Conservation (phyloP, 345 rosid genomes). For the Salix exigua region DNA sequence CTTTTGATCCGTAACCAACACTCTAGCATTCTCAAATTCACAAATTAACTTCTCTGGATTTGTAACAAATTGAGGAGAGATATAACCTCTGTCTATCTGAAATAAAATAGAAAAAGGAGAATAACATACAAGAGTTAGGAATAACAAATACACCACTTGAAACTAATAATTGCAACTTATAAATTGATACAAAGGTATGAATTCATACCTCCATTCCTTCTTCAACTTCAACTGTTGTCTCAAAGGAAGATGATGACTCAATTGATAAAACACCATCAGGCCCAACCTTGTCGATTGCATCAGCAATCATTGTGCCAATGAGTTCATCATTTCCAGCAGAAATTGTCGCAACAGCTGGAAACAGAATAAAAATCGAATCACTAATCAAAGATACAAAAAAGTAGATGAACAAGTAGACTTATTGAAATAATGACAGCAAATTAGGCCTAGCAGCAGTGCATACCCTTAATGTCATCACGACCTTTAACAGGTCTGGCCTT, state of each 20-base stretch:
- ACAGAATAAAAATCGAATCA: neutral
- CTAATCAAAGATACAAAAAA: neutral
- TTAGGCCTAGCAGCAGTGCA: neutral
- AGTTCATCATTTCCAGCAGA: slow-evolving; percentile 98
- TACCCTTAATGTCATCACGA: slow-evolving; percentile 85
- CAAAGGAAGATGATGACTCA: slow-evolving; percentile 94
- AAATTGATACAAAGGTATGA: too few species aligned
- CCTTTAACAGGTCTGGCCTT: slow-evolving; percentile 81
- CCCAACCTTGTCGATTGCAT: slow-evolving; percentile 98
- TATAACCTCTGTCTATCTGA: slow-evolving; percentile 92
- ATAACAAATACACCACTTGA: neutral
- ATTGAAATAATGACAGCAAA: neutral
- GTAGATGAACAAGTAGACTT: neutral
- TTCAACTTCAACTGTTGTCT: slow-evolving; percentile 93
- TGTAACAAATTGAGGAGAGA: slow-evolving; percentile 95
- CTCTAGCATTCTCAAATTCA: slow-evolving; percentile 95
- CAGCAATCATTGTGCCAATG: slow-evolving; percentile 90
- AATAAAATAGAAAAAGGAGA: neutral
- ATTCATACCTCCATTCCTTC: slow-evolving; percentile 90
- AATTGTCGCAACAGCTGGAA: slow-evolving; percentile 78
- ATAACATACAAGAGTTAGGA: neutral
- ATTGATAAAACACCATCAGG: slow-evolving; percentile 98
- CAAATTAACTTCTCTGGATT: slow-evolving; percentile 81
- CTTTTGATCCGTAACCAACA: slow-evolving; percentile 87
- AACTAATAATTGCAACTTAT: neutral